Evolutionary conservation across 1,284 basidiomycete genomes (phyloP).

Genomic region (Trametes sp.): DNA sequence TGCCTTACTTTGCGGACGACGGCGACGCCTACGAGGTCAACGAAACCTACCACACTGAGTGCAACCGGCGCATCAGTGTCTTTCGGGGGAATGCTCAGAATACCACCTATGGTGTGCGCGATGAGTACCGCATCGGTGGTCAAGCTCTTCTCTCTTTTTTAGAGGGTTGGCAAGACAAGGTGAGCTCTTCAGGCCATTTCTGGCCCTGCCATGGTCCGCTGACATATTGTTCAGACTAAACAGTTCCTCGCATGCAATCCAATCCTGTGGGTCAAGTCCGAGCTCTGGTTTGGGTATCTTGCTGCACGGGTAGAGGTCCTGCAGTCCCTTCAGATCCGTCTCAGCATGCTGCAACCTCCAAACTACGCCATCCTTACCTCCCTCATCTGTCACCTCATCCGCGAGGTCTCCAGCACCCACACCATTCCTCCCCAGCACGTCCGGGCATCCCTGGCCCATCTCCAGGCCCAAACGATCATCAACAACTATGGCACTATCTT

Average conservation of each 20-base stretch:
- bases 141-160: neutral
- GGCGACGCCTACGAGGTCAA: conserved; percentile 8
- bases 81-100: neutral
- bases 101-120: neutral
- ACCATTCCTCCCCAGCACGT: neutral
- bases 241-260: neutral
- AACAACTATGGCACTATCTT: neutral
- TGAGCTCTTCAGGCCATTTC: neutral
- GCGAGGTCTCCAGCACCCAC: neutral
- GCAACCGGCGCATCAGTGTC: neutral
- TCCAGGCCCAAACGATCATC: neutral
- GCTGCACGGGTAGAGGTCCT: neutral
- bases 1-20: conserved; percentile 3
- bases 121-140: neutral
- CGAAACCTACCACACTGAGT: neutral
- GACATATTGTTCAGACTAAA: neutral
- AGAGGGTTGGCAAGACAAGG: neutral
- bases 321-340: neutral
- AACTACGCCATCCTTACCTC: neutral
- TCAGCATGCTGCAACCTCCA: neutral
- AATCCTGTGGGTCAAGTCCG: neutral
- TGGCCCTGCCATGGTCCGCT: neutral
- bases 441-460: neutral
- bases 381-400: neutral
- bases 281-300: neutral